Percentiles rank a stretch among this genome's conserved stretches.
These are phyloP conservation scores for Annulohypoxylon truncatum DNA, from an alignment of 2,329 filamentous ascomycete species.

Conservation along the genomic window DNA sequence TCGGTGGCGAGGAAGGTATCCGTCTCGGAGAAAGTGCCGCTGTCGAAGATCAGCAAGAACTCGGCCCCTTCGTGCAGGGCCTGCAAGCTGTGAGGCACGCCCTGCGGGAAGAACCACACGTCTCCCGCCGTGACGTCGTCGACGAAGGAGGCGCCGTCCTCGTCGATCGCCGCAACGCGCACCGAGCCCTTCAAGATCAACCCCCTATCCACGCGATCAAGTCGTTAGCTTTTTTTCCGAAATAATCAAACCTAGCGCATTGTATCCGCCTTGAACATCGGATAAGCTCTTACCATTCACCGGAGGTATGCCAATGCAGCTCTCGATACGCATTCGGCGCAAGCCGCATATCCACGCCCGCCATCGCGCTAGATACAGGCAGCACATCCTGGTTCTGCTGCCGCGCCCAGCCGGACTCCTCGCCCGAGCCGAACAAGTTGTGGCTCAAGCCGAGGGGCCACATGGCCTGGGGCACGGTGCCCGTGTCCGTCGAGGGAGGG, in stretches of 20 bases:
- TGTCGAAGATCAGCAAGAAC: slow-evolving; percentile 71
- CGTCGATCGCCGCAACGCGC: slow-evolving; percentile 63
- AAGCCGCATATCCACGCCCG: slow-evolving; percentile 69
- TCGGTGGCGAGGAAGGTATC: slow-evolving; percentile 68
- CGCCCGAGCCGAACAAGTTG: slow-evolving; percentile 58
- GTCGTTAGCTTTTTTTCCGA: slow-evolving; percentile 18
- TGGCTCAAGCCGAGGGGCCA: slow-evolving; percentile 67
- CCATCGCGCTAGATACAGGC: slow-evolving; percentile 63
- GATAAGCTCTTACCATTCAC: slow-evolving; percentile 42
- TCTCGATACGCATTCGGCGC: slow-evolving; percentile 69
- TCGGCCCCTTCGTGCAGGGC: slow-evolving; percentile 66
- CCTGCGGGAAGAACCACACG: slow-evolving; percentile 65
- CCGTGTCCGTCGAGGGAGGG: slow-evolving; percentile 64
- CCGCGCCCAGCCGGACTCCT: slow-evolving; percentile 63
- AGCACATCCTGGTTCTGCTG: slow-evolving; percentile 65
- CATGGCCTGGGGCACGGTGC: slow-evolving; percentile 59
- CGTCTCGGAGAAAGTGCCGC: slow-evolving; percentile 69
- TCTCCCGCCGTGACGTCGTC: slow-evolving; percentile 63
- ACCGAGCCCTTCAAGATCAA: slow-evolving; percentile 66
- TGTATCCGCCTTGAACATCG: not conserved
- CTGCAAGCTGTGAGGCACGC: slow-evolving; percentile 64
- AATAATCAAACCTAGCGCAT: not conserved
- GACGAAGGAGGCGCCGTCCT: slow-evolving; percentile 60
- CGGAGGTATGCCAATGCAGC: slow-evolving; percentile 70
- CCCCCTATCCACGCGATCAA: slow-evolving; percentile 44